These are phyloP conservation scores for Pezicula rhizophila DNA, from an alignment of 2,329 filamentous ascomycete species.

Conservation along the genomic window DNA sequence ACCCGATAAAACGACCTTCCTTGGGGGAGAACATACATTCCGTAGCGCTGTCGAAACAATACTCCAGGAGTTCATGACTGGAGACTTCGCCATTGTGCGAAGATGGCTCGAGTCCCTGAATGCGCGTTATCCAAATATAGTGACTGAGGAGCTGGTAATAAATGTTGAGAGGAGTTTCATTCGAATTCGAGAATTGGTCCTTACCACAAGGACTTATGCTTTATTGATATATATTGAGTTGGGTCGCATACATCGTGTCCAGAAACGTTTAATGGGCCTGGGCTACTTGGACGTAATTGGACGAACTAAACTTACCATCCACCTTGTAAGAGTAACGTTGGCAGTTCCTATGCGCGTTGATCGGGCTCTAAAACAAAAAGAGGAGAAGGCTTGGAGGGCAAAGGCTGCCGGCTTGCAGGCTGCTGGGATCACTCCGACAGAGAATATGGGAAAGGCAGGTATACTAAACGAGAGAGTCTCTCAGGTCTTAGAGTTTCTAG, in stretches of 20 bases:
- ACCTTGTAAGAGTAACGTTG: conserved; percentile 32
- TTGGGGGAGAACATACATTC: conserved; percentile 33
- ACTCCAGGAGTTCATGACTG: conserved; percentile 33
- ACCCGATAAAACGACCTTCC: conserved; percentile 27
- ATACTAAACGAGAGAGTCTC: conserved; percentile 33
- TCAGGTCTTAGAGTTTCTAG: conserved; percentile 33
- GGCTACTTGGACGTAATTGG: conserved; percentile 33
- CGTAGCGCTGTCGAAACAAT: conserved; percentile 31
- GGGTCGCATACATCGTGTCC: conserved; percentile 31
- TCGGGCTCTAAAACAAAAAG: conserved; percentile 29
- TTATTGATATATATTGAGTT: conserved; percentile 33
- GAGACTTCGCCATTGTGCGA: conserved; percentile 32
- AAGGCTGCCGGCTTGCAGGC: conserved; percentile 30
- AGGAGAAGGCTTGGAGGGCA: conserved; percentile 32
- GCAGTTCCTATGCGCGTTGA: conserved; percentile 34
- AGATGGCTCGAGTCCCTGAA: conserved; percentile 29
- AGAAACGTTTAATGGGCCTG: conserved; percentile 31
- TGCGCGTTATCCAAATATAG: conserved; percentile 30
- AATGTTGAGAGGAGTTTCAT: conserved; percentile 31
- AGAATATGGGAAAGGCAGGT: conserved; percentile 22
- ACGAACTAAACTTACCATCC: conserved; percentile 30
- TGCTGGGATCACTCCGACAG: conserved; percentile 24
- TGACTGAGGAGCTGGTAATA: conserved; percentile 30
- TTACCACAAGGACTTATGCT: conserved; percentile 32
- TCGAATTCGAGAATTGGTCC: conserved; percentile 29